A percentile compares a stretch with the other conserved stretches of the same genome.
Conservation (phyloP, 805 yeast genomes). For the Yarrowia sp. region DNA sequence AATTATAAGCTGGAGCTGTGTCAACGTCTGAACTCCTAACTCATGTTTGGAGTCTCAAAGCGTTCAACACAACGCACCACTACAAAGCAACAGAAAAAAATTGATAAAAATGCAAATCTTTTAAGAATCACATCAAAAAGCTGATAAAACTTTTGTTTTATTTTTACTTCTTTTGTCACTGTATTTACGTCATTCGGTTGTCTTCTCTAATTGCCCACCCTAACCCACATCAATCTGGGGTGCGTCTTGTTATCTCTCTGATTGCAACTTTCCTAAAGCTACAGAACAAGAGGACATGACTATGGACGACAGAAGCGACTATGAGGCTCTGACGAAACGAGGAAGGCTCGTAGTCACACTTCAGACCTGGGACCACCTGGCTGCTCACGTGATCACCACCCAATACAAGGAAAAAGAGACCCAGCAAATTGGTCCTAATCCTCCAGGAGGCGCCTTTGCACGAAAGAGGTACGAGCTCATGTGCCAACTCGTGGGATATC, state of each 20-base stretch:
- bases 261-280: background rate
- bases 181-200: too few species aligned
- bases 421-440: background rate
- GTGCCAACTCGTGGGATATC: slow-evolving; percentile 19
- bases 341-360: slow-evolving; percentile 25
- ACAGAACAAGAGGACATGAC: background rate
- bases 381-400: slow-evolving; percentile 33
- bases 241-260: background rate
- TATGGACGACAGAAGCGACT: slow-evolving; percentile 32
- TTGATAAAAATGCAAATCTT: too few species aligned
- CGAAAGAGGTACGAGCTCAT: slow-evolving; percentile 18
- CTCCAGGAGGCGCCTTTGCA: slow-evolving; percentile 29
- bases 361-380: slow-evolving; percentile 29
- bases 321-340: slow-evolving; percentile 23
- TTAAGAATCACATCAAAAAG: too few species aligned
- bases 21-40: too few species aligned
- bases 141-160: too few species aligned
- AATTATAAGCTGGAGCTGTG: too few species aligned
- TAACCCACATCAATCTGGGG: background rate
- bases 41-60: too few species aligned
- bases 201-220: background rate
- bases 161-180: too few species aligned
- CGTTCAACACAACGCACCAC: too few species aligned
- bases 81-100: too few species aligned
- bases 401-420: slow-evolving; percentile 14